Evolutionary conservation across 2,329 filamentous ascomycete species (phyloP).

Genomic region (Moelleriella libera): DNA sequence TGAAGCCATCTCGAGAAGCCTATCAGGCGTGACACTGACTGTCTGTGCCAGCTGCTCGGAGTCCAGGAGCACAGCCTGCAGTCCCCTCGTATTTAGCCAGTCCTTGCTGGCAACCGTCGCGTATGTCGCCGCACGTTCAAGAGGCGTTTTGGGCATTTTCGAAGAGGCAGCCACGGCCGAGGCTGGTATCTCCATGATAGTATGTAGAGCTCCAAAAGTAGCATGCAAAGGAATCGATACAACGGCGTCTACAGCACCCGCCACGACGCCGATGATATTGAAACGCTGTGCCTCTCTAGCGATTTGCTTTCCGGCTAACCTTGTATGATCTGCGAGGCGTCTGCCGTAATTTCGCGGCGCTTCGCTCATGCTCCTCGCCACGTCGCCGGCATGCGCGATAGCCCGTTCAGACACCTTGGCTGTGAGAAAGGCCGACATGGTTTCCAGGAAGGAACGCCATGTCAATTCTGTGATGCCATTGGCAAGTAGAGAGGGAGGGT

Average conservation of each 20-base stretch:
- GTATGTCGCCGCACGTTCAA: conserved; percentile 26
- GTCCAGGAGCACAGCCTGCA: conserved; percentile 22
- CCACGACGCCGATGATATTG: conserved; percentile 23
- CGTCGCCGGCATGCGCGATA: conserved; percentile 25
- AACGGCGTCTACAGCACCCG: conserved; percentile 19
- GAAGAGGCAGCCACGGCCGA: conserved; percentile 17
- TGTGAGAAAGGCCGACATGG: conserved; percentile 29
- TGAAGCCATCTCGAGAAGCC: conserved; percentile 23
- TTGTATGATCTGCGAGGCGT: conserved; percentile 20
- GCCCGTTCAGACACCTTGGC: conserved; percentile 29
- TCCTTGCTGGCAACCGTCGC: conserved; percentile 25
- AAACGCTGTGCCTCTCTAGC: conserved; percentile 20
- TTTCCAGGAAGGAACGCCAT: conserved; percentile 20
- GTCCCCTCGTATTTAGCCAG: conserved; percentile 24
- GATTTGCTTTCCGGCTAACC: conserved; percentile 20
- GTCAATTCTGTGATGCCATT: conserved; percentile 21
- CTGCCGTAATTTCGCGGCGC: conserved; percentile 21
- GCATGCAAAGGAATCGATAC: conserved; percentile 24
- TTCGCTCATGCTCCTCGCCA: conserved; percentile 19
- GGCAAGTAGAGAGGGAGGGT: conserved; percentile 20
- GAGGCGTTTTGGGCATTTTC: conserved; percentile 24
- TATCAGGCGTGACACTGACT: conserved; percentile 16
- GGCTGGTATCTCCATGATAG: conserved; percentile 18
- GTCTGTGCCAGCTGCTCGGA: conserved; percentile 14
- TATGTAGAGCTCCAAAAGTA: conserved; percentile 20